Base-by-base conservation (phyloP, 371 early-diverging fungal genomes). In the Mortierella polycephala region DNA sequence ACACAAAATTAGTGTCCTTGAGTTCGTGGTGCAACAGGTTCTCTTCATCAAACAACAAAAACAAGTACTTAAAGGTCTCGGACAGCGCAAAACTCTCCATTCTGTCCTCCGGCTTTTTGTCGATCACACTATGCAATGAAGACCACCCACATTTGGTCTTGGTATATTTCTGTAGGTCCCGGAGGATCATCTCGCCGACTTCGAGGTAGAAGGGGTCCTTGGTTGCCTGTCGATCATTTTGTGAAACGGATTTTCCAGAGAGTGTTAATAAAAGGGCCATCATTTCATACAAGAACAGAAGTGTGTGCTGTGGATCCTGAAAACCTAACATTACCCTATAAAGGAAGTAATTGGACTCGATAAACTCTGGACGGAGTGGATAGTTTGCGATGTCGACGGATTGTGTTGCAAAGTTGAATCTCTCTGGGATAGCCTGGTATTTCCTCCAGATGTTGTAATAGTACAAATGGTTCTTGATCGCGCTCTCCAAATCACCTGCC, bases 61-160 rank as follows among this genome's bases (percentile, higher is more conserved):
- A 97, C 14, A 98, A 85, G 71, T 98, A 98, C 70, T 98, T 98
- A 53, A 97, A 83, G 1, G 98, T 96, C 82, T 98, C 97, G 60
- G 95, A 94, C n/a, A 98, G 74, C 49, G 95, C 87, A 81, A 97
- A 98, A 67, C 95, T 95, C 67, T 97, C 97, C 97, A 98, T 97
- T 4, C 98, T 86, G 61, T 94, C 94, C 40, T 95, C 96, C 6
- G 87, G 71, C 13, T 80, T 76, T 40, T 87, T 88, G 0, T 87
- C 88, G 6, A 80, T 67, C 1, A 98, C 92, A 74, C 94, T 86
- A 10, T 83, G 83, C 39, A 96, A 69, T 0, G 90, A 82, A 0
- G 95, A 95, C 89, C 90, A 98, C 3, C 98, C 98, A 71, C 98
- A 98, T 13, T 81, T 75, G 0, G 93, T 88, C 49, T 93, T 88